Percentiles rank a stretch among this genome's conserved stretches.
phyloP scores from a whole-genome alignment of 345 rosid genomes.

The Euphorbia tirucalli region DNA sequence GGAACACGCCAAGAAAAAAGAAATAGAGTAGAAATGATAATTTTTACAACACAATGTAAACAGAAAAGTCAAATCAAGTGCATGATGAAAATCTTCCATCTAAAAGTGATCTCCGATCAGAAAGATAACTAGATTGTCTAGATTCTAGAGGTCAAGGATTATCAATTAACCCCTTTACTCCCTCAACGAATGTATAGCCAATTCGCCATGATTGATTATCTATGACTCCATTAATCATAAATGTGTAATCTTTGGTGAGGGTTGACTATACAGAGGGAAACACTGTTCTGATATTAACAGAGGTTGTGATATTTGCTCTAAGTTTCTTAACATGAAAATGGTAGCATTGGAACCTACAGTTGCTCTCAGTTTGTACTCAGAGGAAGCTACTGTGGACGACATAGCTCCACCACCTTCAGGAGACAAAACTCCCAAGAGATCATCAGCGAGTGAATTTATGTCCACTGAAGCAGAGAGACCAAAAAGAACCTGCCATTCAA shows the following conservation, averaged over 20 bases:
- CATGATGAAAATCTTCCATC: background rate
- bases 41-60: too few relatives aligned
- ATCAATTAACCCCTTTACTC: background rate
- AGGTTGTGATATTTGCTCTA: background rate
- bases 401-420: slow-evolving; percentile 35
- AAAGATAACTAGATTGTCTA: background rate
- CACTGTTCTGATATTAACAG: background rate
- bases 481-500: slow-evolving; percentile 61
- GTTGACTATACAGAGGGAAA: background rate
- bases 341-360: slow-evolving; percentile 43
- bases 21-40: too few relatives aligned
- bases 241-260: background rate
- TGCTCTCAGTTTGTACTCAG: slow-evolving; percentile 65
- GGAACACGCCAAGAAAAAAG: background rate
- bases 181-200: background rate
- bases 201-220: background rate
- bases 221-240: background rate
- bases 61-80: background rate
- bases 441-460: slow-evolving; percentile 55
- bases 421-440: slow-evolving; percentile 47
- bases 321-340: background rate
- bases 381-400: slow-evolving; percentile 58
- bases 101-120: background rate
- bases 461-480: slow-evolving; percentile 68
- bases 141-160: background rate